Conservation (phyloP, 1,284 basidiomycete genomes). For the Albatrellus sp. region DNA sequence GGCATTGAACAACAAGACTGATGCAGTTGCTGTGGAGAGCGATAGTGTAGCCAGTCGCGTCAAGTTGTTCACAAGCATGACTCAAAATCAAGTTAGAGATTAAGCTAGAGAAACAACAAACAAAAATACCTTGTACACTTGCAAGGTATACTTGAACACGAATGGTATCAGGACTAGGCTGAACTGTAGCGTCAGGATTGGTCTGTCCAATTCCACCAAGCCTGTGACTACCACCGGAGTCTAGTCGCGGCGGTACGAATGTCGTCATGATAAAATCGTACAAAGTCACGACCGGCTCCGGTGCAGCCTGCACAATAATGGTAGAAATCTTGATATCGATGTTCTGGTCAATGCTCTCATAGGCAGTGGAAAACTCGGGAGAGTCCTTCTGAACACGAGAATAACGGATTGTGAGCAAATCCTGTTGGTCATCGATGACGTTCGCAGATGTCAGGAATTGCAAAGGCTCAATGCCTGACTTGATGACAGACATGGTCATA, state of each 20-base stretch:
- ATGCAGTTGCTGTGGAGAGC: constrained; percentile 85
- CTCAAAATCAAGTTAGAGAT: constrained; percentile 24
- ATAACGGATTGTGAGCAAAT: constrained; percentile 83
- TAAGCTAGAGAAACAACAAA: not conserved
- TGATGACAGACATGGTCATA: constrained; percentile 59
- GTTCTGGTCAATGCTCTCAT: constrained; percentile 84
- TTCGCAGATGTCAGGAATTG: constrained; percentile 71
- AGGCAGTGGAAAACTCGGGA: constrained; percentile 75
- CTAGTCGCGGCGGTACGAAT: constrained; percentile 51
- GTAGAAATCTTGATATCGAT: constrained; percentile 89
- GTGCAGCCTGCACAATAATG: constrained; percentile 81
- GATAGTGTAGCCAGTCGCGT: constrained; percentile 76
- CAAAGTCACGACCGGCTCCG: constrained; percentile 83
- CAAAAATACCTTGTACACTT: constrained; percentile 61
- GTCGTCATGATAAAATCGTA: constrained; percentile 99
- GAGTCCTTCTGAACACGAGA: constrained; percentile 73
- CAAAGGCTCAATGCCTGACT: constrained; percentile 42
- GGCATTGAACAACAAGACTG: constrained; percentile 63
- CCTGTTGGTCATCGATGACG: constrained; percentile 36
- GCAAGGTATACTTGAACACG: constrained; percentile 80
- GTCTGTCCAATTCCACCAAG: constrained; percentile 6
- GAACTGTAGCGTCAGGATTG: constrained; percentile 4
- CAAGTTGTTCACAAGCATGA: constrained; percentile 74
- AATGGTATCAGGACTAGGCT: constrained; percentile 24
- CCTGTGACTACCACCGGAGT: constrained; percentile 6